Conservation (phyloP, 2,329 filamentous ascomycete genomes). For the Cladosporium sp. region DNA sequence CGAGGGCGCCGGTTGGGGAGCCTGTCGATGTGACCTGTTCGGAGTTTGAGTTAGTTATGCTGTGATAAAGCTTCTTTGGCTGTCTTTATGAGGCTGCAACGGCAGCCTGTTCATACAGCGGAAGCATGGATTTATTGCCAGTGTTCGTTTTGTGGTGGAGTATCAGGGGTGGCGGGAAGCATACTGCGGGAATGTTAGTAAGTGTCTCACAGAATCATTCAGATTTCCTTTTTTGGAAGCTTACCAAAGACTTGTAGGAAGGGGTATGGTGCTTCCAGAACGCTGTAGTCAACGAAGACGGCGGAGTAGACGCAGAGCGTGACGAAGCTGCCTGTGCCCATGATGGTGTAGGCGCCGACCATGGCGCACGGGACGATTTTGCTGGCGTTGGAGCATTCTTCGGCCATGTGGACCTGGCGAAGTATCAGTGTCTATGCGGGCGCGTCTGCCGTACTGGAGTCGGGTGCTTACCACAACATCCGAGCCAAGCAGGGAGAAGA, state of each 20-base stretch:
- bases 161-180: no score
- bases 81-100: no score
- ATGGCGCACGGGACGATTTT: constrained; percentile 36
- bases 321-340: constrained; percentile 27
- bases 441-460: neutral
- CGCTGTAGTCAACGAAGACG: constrained; percentile 25
- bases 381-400: constrained; percentile 34
- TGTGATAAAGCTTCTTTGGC: no score
- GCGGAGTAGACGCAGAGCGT: constrained; percentile 30
- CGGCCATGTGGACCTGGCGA: constrained; percentile 35
- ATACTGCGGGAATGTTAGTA: no score
- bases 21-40: constrained; percentile 26
- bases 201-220: no score
- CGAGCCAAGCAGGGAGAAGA: constrained; percentile 27
- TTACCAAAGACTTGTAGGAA: constrained; percentile 31
- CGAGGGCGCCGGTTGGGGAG: constrained; percentile 27
- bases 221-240: no score
- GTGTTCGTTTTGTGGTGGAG: no score
- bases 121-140: no score
- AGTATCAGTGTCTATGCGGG: neutral
- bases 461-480: constrained; percentile 28
- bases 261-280: constrained; percentile 25
- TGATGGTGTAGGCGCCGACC: constrained; percentile 33
- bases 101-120: no score
- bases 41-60: no score